Evolutionary conservation across 2,329 filamentous ascomycete genomes (phyloP).

Genomic region (Paracorniculantispora psalliotae): DNA sequence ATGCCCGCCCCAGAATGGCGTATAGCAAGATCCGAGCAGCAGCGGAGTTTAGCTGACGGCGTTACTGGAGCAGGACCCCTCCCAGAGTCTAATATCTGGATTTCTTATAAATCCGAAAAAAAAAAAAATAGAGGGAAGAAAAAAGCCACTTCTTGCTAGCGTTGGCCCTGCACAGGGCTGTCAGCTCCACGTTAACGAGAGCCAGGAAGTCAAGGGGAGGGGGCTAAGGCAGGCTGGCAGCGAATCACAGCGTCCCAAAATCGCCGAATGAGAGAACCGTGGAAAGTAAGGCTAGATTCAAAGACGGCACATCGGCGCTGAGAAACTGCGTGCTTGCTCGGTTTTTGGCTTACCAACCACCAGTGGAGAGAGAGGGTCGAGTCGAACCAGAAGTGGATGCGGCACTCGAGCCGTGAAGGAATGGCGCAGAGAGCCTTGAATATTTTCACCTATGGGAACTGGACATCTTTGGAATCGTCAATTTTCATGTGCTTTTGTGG

Average conservation of each 20-base stretch:
- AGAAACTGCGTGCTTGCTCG: background rate
- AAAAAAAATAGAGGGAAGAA: background rate
- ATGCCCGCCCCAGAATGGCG: background rate
- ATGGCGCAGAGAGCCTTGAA: background rate
- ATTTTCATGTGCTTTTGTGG: no score
- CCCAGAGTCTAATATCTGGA: no score
- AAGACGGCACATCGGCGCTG: background rate
- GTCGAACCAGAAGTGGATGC: background rate
- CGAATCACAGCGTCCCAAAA: no score
- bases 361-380: background rate
- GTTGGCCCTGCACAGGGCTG: background rate
- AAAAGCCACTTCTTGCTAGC: background rate
- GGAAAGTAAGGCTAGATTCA: no score
- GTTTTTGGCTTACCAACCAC: conserved; percentile 7
- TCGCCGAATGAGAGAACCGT: no score
- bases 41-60: background rate
- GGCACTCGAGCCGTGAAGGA: background rate
- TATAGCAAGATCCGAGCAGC: background rate
- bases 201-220: no score
- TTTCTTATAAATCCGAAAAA: conserved; percentile 4
- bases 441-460: no score
- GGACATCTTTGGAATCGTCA: background rate
- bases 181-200: background rate
- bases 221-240: no score
- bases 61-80: background rate